A percentile compares a stretch with the other conserved stretches of the same genome.
Evolutionary conservation across 2,329 filamentous ascomycete species (phyloP).

Genomic region (Ophiostoma tasmaniense): DNA sequence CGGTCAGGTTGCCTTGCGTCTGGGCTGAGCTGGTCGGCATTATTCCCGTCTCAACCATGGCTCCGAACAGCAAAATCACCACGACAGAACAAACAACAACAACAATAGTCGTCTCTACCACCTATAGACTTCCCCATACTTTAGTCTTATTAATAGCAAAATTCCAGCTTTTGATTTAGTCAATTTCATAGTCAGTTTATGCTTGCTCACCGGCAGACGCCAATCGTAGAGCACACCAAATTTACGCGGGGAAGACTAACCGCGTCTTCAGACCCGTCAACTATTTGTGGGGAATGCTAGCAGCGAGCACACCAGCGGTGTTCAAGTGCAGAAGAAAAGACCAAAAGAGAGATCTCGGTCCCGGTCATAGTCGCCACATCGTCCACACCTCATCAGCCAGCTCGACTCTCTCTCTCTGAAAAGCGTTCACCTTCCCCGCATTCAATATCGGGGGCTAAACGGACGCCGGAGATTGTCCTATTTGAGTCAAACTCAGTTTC

Average conservation of each 20-base stretch:
- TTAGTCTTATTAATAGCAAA: neutral
- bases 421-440: neutral
- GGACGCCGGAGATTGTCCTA: neutral
- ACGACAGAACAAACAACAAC: neutral
- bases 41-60: neutral
- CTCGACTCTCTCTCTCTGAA: neutral
- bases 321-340: neutral
- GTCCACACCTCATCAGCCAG: neutral
- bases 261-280: neutral
- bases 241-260: neutral
- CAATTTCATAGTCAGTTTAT: neutral
- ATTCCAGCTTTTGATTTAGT: neutral
- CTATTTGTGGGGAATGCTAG: neutral
- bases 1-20: neutral
- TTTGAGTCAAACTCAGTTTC: neutral
- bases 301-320: neutral
- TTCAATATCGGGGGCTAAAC: neutral
- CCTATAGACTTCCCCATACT: neutral
- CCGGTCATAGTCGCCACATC: neutral
- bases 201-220: neutral
- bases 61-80: neutral
- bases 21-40: neutral
- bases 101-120: neutral
- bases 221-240: neutral
- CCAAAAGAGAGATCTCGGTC: neutral